Percentiles rank a stretch among this genome's conserved stretches.
phyloP scores from a whole-genome alignment of 306 rosid species.

The Acacia crassicarpa region DNA sequence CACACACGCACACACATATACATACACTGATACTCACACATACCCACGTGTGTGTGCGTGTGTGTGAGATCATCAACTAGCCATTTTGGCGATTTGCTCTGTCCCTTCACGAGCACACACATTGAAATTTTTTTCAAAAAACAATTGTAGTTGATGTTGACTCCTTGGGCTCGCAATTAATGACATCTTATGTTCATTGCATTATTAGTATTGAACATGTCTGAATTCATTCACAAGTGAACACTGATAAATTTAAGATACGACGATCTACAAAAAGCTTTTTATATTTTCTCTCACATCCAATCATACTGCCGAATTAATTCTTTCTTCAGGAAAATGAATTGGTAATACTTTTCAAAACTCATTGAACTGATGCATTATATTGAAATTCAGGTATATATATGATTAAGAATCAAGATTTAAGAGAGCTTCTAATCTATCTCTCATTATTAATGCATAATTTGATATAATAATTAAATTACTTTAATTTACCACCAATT shows the following conservation, averaged over 20 bases:
- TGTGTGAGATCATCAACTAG: too few species aligned
- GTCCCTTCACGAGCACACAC: too few species aligned
- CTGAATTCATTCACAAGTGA: neutral
- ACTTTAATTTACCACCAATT: neutral
- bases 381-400: too few species aligned
- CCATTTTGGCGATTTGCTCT: too few species aligned
- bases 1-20: too few species aligned
- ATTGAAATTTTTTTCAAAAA: too few species aligned
- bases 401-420: too few species aligned
- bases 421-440: neutral
- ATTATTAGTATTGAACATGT: too few species aligned
- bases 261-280: neutral
- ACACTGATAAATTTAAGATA: neutral
- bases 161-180: neutral
- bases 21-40: too few species aligned
- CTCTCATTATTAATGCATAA: neutral
- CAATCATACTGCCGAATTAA: neutral
- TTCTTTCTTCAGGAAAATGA: neutral
- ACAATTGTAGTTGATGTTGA: neutral
- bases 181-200: neutral
- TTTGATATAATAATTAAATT: neutral
- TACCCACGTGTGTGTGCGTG: too few species aligned
- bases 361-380: too few species aligned
- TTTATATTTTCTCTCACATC: neutral
- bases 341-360: neutral